These are phyloP conservation scores for Apiospora arundinis DNA, from an alignment of 2,329 filamentous ascomycete species.

Conservation along the genomic window DNA sequence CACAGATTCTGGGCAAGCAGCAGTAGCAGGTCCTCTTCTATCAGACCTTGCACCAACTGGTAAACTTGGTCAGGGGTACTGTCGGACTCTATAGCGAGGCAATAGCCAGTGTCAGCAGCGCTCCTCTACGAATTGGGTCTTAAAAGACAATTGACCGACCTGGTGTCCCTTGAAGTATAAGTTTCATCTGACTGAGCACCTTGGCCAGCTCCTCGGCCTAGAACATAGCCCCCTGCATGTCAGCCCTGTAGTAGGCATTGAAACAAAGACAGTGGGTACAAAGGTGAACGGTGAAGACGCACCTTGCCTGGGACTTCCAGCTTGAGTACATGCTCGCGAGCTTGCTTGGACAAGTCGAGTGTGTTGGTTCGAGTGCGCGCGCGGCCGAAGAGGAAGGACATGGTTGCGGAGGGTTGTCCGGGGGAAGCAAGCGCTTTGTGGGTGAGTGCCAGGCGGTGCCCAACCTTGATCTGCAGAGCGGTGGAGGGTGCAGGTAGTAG, in stretches of 20 bases:
- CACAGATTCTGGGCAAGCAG: constrained; percentile 83
- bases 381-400: constrained; percentile 65
- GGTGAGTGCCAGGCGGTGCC: constrained; percentile 14
- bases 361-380: constrained; percentile 57
- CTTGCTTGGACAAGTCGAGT: constrained; percentile 61
- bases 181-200: constrained; percentile 88
- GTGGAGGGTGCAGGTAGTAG: constrained; percentile 8
- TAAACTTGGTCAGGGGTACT: constrained; percentile 87
- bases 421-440: neutral
- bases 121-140: neutral
- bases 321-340: constrained; percentile 59
- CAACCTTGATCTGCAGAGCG: constrained; percentile 15
- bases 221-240: constrained; percentile 21
- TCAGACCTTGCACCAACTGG: constrained; percentile 81
- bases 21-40: constrained; percentile 89
- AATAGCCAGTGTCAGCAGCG: neutral
- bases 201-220: constrained; percentile 89
- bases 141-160: constrained; percentile 57
- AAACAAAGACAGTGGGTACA: constrained; percentile 22
- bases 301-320: constrained; percentile 61
- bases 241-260: constrained; percentile 11
- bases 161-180: constrained; percentile 90
- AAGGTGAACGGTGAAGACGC: constrained; percentile 20
- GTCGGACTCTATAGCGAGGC: constrained; percentile 71
- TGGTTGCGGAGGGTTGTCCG: constrained; percentile 33